Evolutionary conservation across 1,284 basidiomycete species (phyloP).

Genomic region (Ceratobasidium sp.): DNA sequence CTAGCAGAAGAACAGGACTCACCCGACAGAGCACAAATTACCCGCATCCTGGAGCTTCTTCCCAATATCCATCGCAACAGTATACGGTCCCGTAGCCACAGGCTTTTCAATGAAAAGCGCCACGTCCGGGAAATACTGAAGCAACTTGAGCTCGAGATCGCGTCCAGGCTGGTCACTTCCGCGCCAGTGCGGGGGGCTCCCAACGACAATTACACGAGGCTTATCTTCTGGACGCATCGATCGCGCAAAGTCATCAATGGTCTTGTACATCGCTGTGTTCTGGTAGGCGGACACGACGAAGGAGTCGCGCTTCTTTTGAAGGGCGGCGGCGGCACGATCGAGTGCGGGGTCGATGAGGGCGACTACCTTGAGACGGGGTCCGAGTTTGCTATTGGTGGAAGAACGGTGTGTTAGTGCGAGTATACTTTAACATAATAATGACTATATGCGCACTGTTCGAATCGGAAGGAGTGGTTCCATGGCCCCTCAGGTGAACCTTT

Average conservation of each 20-base stretch:
- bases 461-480: conserved; percentile 95
- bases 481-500: conserved; percentile 85
- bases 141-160: conserved; percentile 90
- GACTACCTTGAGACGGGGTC: conserved; percentile 93
- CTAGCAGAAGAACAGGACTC: conserved; percentile 49
- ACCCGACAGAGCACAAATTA: conserved; percentile 90
- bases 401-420: conserved; percentile 27
- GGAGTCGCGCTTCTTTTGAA: conserved; percentile 90
- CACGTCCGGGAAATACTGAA: conserved; percentile 89
- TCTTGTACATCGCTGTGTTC: conserved; percentile 88
- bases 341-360: conserved; percentile 92
- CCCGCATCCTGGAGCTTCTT: conserved; percentile 74
- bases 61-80: conserved; percentile 55
- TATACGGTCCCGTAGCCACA: conserved; percentile 82
- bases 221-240: conserved; percentile 64
- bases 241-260: conserved; percentile 83
- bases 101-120: conserved; percentile 98
- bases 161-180: conserved; percentile 80
- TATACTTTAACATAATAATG: neutral
- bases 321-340: conserved; percentile 81
- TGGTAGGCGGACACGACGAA: conserved; percentile 96
- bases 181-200: conserved; percentile 93
- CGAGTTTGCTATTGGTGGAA: conserved; percentile 79
- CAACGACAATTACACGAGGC: conserved; percentile 84
- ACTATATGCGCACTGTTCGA: conserved; percentile 75